phyloP scores from a whole-genome alignment of 1,139 yeast genomes.

The Suhomyces terraborum region DNA sequence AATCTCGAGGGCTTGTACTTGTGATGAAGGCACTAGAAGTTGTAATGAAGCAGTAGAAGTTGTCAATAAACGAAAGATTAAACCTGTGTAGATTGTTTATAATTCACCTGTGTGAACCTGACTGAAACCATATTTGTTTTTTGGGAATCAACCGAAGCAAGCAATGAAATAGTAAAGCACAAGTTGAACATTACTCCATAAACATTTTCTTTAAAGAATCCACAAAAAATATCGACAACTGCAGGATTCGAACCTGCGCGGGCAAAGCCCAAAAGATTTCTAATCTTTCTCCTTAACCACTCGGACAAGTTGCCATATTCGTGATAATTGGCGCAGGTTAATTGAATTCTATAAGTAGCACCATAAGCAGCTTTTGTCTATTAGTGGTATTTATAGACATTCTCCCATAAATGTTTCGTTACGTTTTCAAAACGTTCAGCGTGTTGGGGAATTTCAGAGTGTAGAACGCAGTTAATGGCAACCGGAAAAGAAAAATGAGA shows the following conservation, averaged over 20 bases:
- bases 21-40: constrained; percentile 31
- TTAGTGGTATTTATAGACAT: too few relatives aligned
- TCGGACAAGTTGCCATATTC: constrained; percentile 33
- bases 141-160: neutral
- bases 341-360: neutral
- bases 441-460: too few relatives aligned
- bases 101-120: too few relatives aligned
- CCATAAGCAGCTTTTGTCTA: too few relatives aligned
- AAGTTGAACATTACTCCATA: too few relatives aligned
- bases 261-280: constrained; percentile 51
- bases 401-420: too few relatives aligned
- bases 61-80: constrained; percentile 2
- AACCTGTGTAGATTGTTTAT: too few relatives aligned
- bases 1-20: constrained; percentile 92
- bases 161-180: neutral
- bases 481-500: too few relatives aligned
- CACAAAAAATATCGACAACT: constrained; percentile 29
- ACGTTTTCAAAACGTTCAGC: too few relatives aligned
- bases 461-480: too few relatives aligned
- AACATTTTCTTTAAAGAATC: neutral
- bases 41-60: neutral
- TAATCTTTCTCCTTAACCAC: constrained; percentile 41
- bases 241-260: constrained; percentile 61
- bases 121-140: too few relatives aligned
- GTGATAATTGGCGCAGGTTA: neutral